Base-by-base conservation (phyloP, 2,329 filamentous ascomycete genomes). In the Pseudocercospora cruenta region DNA sequence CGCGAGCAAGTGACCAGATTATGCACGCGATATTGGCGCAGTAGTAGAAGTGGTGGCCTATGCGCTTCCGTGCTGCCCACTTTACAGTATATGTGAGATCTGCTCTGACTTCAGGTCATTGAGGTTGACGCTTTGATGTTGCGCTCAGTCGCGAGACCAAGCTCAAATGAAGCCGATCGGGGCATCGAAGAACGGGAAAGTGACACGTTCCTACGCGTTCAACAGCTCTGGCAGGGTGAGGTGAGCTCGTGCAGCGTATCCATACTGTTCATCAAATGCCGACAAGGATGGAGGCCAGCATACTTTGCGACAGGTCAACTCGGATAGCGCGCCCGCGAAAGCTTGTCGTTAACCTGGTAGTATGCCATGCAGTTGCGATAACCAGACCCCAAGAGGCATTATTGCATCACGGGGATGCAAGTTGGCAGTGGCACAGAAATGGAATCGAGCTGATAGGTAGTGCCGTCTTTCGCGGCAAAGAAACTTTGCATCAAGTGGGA, bases 231-330 rank as follows among this genome's bases (percentile, higher is more conserved):
- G 51, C 26, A 55, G 26, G 51, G 51, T 19, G 51, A 55, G 51
- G 22, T 55, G 22, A 55, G 51, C 24, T 28, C 47, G 24, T 51
- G 47, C 47, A 51, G 47, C 24, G 8, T 26, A 26, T 31, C 51
- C 51, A 55, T 55, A 26, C 12, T 26, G 51, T n/a, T 55, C 51
- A 55, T 55, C 51, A 55, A 33, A 55, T 55, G 10, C 26, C 26
- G 51, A 33, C 51, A 4, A 28, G 51, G 51, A n/a, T 9, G 4
- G 26, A n/a, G 22, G 24, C 24, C 24, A 26, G 26, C 19, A 31
- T 31, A 19, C 16, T 31, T 28, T 26, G 16, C 12, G 24, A 26
- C 51, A 24, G 51, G 51, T 54, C 51, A 54, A 54, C 8, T 55
- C 26, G 16, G 51, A 26, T 26, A 55, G 26, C 14, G 24, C 21